Evolutionary conservation across 768 basidiomycete genomes (phyloP), one percentile per base, ranked within the genome.

Genomic region (Boletus fagicola): DNA sequence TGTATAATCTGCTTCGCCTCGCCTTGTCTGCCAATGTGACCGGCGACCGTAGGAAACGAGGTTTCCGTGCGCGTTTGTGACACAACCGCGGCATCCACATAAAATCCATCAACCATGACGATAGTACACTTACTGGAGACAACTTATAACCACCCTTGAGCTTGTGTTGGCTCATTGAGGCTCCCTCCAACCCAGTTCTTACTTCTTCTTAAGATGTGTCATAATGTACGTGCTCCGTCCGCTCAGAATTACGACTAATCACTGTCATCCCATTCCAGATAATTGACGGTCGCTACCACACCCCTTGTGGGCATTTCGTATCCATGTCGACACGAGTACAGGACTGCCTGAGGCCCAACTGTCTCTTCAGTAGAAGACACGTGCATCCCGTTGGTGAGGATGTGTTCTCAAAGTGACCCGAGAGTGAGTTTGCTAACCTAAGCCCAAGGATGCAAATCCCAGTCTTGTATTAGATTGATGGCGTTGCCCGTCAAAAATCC

Each of bases 201-300:
- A 54, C 58, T 56, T 54, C 58, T 56, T 54, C 30, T 55, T 53
- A 16, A 61, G 53, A 90, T 90, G 88, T 90, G 88, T 70, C 81
- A 87, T 73, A 89, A 90, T 72, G 88, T 89, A 64, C 49, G 84
- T 76, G 39, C 59, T 33, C 57, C 33, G 42, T 42, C 44, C 49
- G 50, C 35, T 30, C 35, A n/a, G 26, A 39, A 48, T 39, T n/a
- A 30, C 26, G 16, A 24, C 58, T 55, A 38, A 58, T 44, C 4
- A 13, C 18, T 35, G 28, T 44, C 38, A 36, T 51, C 28, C 47
- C 33, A 31, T 45, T 57, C 36, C 62, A 91, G 88, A 79, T 91
- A 61, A 84, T 89, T 58, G 89, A 91, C 68, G 89, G 89, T 54
- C 83, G 87, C 62, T 88, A 78, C 71, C 82, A 89, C 74, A 82